Evolutionary conservation across 2,329 filamentous ascomycete species (phyloP).

Genomic region (Penicillium sclerotiorum): DNA sequence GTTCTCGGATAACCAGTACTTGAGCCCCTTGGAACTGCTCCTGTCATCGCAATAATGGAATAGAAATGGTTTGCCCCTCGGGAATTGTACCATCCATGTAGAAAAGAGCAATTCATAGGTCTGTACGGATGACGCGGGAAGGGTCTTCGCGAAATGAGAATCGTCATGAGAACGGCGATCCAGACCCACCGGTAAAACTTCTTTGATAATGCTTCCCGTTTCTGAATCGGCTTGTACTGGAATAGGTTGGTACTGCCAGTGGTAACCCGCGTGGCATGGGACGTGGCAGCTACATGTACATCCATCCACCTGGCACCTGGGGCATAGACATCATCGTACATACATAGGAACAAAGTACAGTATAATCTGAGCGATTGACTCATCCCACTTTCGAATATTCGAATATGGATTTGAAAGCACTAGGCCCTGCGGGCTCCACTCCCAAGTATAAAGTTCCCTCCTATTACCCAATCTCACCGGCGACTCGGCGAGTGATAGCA

Average conservation of each 20-base stretch:
- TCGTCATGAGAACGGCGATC: conserved; percentile 28
- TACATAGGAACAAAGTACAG: neutral
- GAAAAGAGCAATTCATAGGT: neutral
- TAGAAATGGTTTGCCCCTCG: neutral
- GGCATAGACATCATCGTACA: conserved; percentile 16
- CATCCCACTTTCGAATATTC: too few relatives aligned
- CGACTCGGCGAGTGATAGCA: too few relatives aligned
- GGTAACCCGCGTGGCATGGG: neutral
- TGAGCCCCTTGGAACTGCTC: conserved; percentile 3
- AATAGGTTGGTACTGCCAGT: neutral
- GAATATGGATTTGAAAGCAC: too few relatives aligned
- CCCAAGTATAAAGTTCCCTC: neutral
- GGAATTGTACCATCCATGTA: neutral
- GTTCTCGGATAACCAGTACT: conserved; percentile 11
- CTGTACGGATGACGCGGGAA: conserved; percentile 25
- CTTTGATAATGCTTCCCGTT: conserved; percentile 21
- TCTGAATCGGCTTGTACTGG: neutral
- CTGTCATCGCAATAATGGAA: neutral
- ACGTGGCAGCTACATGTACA: neutral
- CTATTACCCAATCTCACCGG: too few relatives aligned
- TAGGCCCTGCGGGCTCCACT: neutral
- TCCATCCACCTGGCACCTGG: too few relatives aligned
- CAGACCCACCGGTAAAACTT: conserved; percentile 22
- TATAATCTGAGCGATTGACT: too few relatives aligned
- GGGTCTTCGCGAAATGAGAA: conserved; percentile 23